Percentiles rank a stretch among this genome's conserved stretches.
These are phyloP conservation scores for Diaporthe amygdali DNA, from an alignment of 2,329 filamentous ascomycete genomes.

Conservation along the genomic window DNA sequence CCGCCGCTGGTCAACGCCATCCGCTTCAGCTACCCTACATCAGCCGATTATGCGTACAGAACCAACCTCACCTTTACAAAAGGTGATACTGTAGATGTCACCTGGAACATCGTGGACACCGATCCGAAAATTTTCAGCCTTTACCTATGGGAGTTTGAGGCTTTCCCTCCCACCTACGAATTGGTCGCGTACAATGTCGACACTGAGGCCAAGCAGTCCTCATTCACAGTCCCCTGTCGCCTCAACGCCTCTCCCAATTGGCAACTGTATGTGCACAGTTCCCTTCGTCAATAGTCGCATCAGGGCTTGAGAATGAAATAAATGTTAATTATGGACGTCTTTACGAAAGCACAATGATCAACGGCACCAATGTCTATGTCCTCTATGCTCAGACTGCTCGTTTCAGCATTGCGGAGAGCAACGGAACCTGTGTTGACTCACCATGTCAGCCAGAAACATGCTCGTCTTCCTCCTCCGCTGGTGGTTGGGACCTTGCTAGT, in stretches of 20 bases:
- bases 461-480: not conserved
- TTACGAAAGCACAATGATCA: constrained; percentile 7
- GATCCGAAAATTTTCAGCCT: constrained; percentile 22
- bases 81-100: constrained; percentile 1
- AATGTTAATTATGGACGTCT: not conserved
- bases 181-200: constrained; percentile 17
- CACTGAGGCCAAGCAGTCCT: not conserved
- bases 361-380: constrained; percentile 25
- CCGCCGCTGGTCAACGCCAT: not conserved
- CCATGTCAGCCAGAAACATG: not conserved
- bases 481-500: not conserved
- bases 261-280: constrained; percentile 2
- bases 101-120: constrained; percentile 14
- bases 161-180: constrained; percentile 22
- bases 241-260: constrained; percentile 8
- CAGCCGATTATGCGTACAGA: not conserved
- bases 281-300: too few species aligned
- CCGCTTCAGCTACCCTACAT: not conserved
- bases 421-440: not conserved
- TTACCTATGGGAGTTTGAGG: constrained; percentile 25
- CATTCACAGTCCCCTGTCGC: constrained; percentile 16
- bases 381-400: constrained; percentile 22
- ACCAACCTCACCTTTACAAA: not conserved
- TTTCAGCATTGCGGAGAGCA: constrained; percentile 9
- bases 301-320: too few species aligned